Evolutionary conservation across 768 basidiomycete genomes (phyloP).

Genomic region (Pulveroboletus sp.): DNA sequence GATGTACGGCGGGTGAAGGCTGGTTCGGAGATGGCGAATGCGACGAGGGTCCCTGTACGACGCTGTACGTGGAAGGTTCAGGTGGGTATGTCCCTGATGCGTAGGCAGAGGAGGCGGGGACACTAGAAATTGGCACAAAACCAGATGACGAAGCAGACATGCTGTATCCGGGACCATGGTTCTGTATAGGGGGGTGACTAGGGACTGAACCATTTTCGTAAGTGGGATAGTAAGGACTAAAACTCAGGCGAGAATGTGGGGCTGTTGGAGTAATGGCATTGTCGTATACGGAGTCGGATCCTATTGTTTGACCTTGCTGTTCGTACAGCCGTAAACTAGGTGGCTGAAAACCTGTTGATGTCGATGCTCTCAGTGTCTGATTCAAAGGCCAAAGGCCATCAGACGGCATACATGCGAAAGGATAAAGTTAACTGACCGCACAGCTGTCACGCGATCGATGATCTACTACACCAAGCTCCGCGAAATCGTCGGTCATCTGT

Average conservation of each 20-base stretch:
- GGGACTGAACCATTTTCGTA: constrained; percentile 39
- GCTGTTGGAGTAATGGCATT: constrained; percentile 36
- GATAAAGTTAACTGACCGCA: constrained; percentile 43
- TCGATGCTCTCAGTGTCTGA: constrained; percentile 37
- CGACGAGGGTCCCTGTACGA: constrained; percentile 43
- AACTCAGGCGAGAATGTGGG: constrained; percentile 32
- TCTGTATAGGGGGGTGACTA: constrained; percentile 30
- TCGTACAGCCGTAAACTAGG: constrained; percentile 40
- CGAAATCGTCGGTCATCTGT: constrained; percentile 59
- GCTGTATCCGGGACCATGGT: constrained; percentile 62
- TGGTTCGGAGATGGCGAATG: constrained; percentile 23
- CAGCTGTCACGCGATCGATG: constrained; percentile 54
- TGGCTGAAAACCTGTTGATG: constrained; percentile 32
- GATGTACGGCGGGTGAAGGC: constrained; percentile 14
- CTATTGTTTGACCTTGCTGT: constrained; percentile 32
- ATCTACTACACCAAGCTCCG: constrained; percentile 58
- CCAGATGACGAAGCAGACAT: constrained; percentile 67
- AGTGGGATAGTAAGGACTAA: constrained; percentile 41
- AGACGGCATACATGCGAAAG: constrained; percentile 8
- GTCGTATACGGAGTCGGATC: constrained; percentile 38
- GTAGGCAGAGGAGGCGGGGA: constrained; percentile 37
- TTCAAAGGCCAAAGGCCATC: constrained; percentile 30
- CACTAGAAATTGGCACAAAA: constrained; percentile 53
- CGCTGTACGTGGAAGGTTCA: constrained; percentile 28
- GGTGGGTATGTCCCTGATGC: constrained; percentile 34